A percentile compares a stretch with the other conserved stretches of the same genome.
phyloP scores from a whole-genome alignment of 768 basidiomycete genomes.

The Sarcomyxa edulis region DNA sequence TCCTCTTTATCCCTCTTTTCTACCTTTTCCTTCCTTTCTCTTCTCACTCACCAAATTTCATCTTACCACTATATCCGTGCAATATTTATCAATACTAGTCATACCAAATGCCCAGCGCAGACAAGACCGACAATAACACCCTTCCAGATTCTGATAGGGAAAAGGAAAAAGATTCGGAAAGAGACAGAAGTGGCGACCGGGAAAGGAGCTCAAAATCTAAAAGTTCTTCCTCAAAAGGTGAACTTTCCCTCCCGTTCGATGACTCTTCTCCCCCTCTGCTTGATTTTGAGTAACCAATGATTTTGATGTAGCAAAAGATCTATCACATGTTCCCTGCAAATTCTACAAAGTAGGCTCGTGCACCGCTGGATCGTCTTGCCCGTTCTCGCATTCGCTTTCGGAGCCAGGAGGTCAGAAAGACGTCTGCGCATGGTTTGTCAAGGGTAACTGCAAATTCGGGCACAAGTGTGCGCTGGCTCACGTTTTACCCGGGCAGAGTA shows the following conservation, averaged over 20 bases:
- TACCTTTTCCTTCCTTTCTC: too few species aligned
- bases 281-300: constrained; percentile 1
- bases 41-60: too few species aligned
- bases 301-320: constrained; percentile 60
- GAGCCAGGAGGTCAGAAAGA: constrained; percentile 81
- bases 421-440: constrained; percentile 86
- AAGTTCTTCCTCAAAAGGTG: constrained; percentile 8
- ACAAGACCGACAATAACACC: background rate
- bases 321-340: constrained; percentile 96
- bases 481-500: constrained; percentile 87
- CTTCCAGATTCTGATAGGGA: constrained; percentile 4
- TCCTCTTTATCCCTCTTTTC: too few species aligned
- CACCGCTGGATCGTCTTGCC: constrained; percentile 90
- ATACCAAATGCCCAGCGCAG: constrained; percentile 4
- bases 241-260: too few species aligned
- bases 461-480: constrained; percentile 92
- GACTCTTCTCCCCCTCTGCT: background rate
- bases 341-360: constrained; percentile 95
- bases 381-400: constrained; percentile 79
- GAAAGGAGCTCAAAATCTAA: constrained; percentile 7
- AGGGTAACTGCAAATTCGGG: constrained; percentile 75
- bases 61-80: too few species aligned
- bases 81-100: too few species aligned
- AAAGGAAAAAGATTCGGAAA: constrained; percentile 3
- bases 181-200: too few species aligned